Conservation (phyloP, 1,284 basidiomycete genomes). For the Fomitopsis pinicola region DNA sequence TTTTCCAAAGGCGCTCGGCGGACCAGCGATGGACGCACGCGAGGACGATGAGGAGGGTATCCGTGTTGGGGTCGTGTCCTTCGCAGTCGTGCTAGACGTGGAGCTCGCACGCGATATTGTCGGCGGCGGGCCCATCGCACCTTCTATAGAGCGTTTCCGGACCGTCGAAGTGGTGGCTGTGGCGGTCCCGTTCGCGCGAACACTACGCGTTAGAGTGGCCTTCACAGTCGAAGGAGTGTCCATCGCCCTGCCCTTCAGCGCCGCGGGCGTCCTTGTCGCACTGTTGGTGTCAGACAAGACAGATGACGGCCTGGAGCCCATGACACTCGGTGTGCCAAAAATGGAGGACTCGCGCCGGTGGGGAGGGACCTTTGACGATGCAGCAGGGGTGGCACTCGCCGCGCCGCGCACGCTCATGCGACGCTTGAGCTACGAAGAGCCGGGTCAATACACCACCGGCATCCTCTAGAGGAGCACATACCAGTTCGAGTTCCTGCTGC, state of each 20-base stretch:
- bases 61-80: constrained; percentile 19
- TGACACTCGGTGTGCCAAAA: constrained; percentile 38
- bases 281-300: constrained; percentile 49
- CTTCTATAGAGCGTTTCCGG: constrained; percentile 22
- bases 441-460: constrained; percentile 1
- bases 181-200: constrained; percentile 38
- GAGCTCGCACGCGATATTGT: constrained; percentile 17
- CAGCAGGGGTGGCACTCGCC: constrained; percentile 56
- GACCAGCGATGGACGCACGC: neutral
- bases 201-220: constrained; percentile 42
- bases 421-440: constrained; percentile 64
- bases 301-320: constrained; percentile 45
- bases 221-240: constrained; percentile 25
- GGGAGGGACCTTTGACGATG: constrained; percentile 33
- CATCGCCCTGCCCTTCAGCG: constrained; percentile 22
- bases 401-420: constrained; percentile 59
- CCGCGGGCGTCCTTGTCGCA: constrained; percentile 29
- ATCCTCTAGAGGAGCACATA: constrained; percentile 32
- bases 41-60: constrained; percentile 17
- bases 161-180: constrained; percentile 13
- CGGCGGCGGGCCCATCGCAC: constrained; percentile 48
- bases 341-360: constrained; percentile 51
- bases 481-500: constrained; percentile 86
- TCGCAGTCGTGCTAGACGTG: constrained; percentile 7
- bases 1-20: constrained; percentile 14